Evolutionary conservation across 139 green algal species (phyloP), one percentile per base, ranked within the genome.

Genomic region (Dunaliella primolecta): DNA sequence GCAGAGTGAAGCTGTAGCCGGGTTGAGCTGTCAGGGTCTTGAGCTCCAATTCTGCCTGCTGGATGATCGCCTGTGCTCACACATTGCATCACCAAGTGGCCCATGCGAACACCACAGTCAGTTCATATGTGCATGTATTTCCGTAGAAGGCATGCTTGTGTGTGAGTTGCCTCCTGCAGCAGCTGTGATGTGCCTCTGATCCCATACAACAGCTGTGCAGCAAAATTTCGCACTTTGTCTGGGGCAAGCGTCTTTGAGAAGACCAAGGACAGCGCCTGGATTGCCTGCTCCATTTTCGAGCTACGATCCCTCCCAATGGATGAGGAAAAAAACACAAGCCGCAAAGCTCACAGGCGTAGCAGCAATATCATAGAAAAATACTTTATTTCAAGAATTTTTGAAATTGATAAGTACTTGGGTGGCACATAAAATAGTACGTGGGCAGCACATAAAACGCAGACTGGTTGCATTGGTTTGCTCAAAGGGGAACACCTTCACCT

Each of bases 11-110:
- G 81, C 91, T 93, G 84, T 94, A 98, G 1, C 90, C 92, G 3
- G 94, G 92, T 83, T 97, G 92, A 64, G 89, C 33, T 0, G 91
- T 85, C 0, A 91, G 87, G 1, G 81, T 55, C 84, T 96, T 97
- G 3, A 98, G 85, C 27, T 92, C 91, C 33, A 88, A 91, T 84
- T 98, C 95, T 1, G 96, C 96, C 37, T 91, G 85, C 77, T 96
- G 96, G 72, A 97, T 96, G 27, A 91, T 82, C 46, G 92, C 92
- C 95, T 98, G 91, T 88, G 72, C 3, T 1, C 37, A 77, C 35
- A 33, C 71, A 86, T 0, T 55, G 38, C 31, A 1, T 29, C 1
- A 57, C 33, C 36, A 46, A 27, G 2, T n/a, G n/a, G n/a, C n/a
- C n/a, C n/a, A n/a, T n/a, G n/a, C n/a, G n/a, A n/a, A n/a, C n/a